Evolutionary conservation across 2,329 filamentous ascomycete genomes (phyloP), one percentile per base, ranked within the genome.

Genomic region (Graphilbum fragrans): DNA sequence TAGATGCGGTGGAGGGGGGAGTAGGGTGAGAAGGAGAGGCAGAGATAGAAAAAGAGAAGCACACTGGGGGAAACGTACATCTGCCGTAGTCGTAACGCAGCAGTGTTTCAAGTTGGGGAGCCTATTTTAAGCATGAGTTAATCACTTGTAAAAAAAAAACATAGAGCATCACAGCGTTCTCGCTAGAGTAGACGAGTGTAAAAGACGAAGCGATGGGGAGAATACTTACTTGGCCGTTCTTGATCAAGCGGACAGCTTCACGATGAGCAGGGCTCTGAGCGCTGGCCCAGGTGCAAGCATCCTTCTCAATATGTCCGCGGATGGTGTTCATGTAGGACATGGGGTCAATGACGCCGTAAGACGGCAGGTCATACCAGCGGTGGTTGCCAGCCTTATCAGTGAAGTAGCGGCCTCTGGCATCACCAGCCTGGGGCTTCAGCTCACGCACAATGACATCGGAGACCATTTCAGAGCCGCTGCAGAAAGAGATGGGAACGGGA

Each of bases 81-180:
- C 48, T 27, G 1, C 35, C 45, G 42, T 47, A 47, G 21, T 50
- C 48, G 23, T 50, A 50, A 5, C 39, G 31, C 2, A 50, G 19
- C 2, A 50, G 39, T 9, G 34, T 33, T 12, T 45, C 31, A 0
- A 50, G 25, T 16, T 50, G 46, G 3, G 44, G 42, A 17, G 44
- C 48, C 46, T 50, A 33, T 14, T 9, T 12, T 35, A n/a, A n/a
- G n/a, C n/a, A n/a, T n/a, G n/a, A n/a, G n/a, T n/a, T n/a, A n/a
- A n/a, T n/a, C n/a, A n/a, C n/a, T n/a, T n/a, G n/a, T n/a, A n/a
- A n/a, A n/a, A n/a, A n/a, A n/a, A n/a, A n/a, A n/a, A n/a, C n/a
- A n/a, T n/a, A n/a, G n/a, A n/a, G n/a, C n/a, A n/a, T n/a, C n/a
- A n/a, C n/a, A n/a, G n/a, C n/a, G n/a, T n/a, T n/a, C n/a, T n/a